Base-by-base conservation (phyloP, 352 stramenopile genomes). In the Pythium monospermum region DNA sequence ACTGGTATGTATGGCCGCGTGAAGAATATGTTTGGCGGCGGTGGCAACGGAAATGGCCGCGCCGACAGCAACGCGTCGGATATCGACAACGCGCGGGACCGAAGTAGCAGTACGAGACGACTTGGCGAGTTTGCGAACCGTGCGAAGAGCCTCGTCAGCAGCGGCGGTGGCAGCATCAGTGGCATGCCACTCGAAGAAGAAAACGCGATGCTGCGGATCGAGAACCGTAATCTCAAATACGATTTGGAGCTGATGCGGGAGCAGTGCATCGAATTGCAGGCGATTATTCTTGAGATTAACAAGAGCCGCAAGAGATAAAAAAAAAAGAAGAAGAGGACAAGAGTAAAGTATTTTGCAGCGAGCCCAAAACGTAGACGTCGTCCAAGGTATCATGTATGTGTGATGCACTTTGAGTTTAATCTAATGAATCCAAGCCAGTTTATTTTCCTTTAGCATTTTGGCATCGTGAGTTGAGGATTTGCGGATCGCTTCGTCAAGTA, bases 241-340 rank as follows among this genome's bases (percentile, higher is more conserved):
- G 82, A 93, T 49, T 60, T 93, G 5, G 82, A 93, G 71, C 71
- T 93, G 40, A 93, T 93, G 82, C 82, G 82, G 26, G 82, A 93
- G 61, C 82, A 93, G 67, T 93, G 82, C 57, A 91, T 93, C 42
- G 82, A 93, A 53, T 53, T 93, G 43, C 82, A 93, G 45, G 73
- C 82, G 44, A 93, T 93, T 60, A 93, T 93, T 49, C 72, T 93
- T 37, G 82, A 93, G 73, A 93, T 93, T 65, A 91, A 93, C 77
- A 89, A 88, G 67, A 91, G 82, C 57, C 76, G 82, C 44, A 92
- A 92, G 71, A 75, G 82, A 64, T 92, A 83, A 59, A 58, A 27
- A n/a, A n/a, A n/a, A n/a, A n/a, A n/a, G n/a, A n/a, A n/a, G n/a
- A n/a, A n/a, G n/a, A n/a, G n/a, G n/a, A n/a, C n/a, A n/a, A n/a